Base-by-base conservation (phyloP, 2,329 filamentous ascomycete genomes). In the Stagonosporopsis chrysanthemi region DNA sequence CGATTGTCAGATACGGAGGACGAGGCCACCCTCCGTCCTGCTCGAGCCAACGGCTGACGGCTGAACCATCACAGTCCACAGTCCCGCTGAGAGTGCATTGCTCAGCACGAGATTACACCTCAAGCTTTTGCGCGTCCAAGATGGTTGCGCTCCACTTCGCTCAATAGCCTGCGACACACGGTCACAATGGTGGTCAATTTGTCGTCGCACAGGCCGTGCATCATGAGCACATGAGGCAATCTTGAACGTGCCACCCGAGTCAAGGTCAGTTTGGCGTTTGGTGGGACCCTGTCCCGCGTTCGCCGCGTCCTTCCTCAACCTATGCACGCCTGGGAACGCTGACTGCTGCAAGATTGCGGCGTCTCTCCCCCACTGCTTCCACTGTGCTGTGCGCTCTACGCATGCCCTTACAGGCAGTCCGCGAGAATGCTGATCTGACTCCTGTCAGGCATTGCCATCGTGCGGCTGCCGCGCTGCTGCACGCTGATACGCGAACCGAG, bases 1-100 rank as follows among this genome's bases (percentile, higher is more conserved):
- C 60, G 59, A 56, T 54, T 61, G 58, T 68, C 56, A 65, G 65
- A 65, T 63, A 64, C 62, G 59, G 65, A 61, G 58, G 64, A 68
- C 69, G 63, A 62, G 55, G 55, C 47, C 62, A 62, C 43, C 42
- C 33, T 39, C 12, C 41, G 50, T 49, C 45, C 44, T 49, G 54
- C 56, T 48, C 63, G 54, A 58, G 56, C 61, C 64, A 60, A 65
- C 63, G 66, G 63, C 62, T 64, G 64, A 50, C 50, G 49, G 57
- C 64, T 62, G 63, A 64, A 61, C 53, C 43, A 49, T 46, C 29
- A 38, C 38, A 40, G 38, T 59, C 56, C 29, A 38, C 38, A 40
- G 38, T 59, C 56, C 59, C 51, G 52, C 42, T 35, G 52, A 56
- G 52, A 56, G 59, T 52, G 52, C 53, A 43, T 44, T 56, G 54